Conservation (phyloP, 106 monocot genomes). For the Platanthera guangdongensis region DNA sequence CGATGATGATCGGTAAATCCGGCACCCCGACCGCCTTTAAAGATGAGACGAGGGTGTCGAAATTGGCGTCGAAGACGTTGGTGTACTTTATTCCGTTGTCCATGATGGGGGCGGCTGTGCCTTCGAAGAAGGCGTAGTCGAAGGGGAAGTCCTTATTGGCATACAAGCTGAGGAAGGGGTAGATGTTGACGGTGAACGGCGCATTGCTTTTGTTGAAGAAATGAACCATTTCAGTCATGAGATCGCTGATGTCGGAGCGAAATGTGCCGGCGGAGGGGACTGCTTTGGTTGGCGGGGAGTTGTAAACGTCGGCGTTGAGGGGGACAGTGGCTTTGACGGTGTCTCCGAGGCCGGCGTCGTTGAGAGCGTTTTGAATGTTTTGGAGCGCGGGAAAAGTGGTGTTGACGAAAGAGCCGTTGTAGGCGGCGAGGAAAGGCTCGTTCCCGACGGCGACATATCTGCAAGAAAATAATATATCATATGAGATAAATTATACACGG, state of each 20-base stretch:
- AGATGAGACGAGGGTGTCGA: conserved; percentile 43
- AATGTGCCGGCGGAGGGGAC: conserved; percentile 44
- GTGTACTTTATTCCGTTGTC: conserved; percentile 32
- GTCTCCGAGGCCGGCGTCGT: conserved; percentile 35
- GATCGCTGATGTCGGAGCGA: conserved; percentile 30
- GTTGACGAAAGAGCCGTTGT: conserved; percentile 46
- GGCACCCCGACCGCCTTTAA: conserved; percentile 28
- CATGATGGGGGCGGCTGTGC: conserved; percentile 1
- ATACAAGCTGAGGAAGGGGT: conserved; percentile 50
- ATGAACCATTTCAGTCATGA: conserved; percentile 38
- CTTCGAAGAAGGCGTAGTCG: conserved; percentile 57
- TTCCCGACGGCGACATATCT: conserved; percentile 76
- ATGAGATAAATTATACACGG: too few species aligned
- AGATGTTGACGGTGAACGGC: conserved; percentile 56
- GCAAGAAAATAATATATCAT: not conserved
- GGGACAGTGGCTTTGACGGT: conserved; percentile 58
- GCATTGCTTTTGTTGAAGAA: conserved; percentile 37
- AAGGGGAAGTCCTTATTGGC: conserved; percentile 33
- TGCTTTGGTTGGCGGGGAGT: conserved; percentile 21
- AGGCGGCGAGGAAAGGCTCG: conserved; percentile 51
- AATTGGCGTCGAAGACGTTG: conserved; percentile 64
- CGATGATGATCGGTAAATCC: conserved; percentile 29
- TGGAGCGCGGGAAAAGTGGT: conserved; percentile 53
- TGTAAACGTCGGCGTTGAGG: conserved; percentile 59
- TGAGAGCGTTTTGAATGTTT: conserved; percentile 62